Conservation (phyloP, 352 stramenopile genomes). For the Phytophthora ramorum region DNA sequence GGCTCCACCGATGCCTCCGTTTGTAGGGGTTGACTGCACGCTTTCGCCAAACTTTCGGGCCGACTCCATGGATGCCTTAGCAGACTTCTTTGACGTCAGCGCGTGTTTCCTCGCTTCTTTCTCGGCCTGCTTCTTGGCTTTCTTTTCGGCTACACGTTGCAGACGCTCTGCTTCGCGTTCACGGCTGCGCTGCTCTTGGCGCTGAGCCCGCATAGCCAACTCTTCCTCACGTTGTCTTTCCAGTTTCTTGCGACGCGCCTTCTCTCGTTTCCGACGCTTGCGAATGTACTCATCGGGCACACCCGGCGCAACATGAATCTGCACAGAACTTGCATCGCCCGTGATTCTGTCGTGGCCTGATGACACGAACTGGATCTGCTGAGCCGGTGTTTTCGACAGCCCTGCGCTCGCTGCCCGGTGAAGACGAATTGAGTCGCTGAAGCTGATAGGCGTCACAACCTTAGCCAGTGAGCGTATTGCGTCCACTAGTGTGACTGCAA, state of each 20-base stretch:
- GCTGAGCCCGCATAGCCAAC: slow-evolving; percentile 67
- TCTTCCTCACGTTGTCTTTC: slow-evolving; percentile 82
- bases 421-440: slow-evolving; percentile 69
- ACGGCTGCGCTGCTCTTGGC: slow-evolving; percentile 67
- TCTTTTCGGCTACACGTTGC: slow-evolving; percentile 83
- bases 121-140: slow-evolving; percentile 87
- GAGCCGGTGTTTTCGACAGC: slow-evolving; percentile 62
- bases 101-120: slow-evolving; percentile 67
- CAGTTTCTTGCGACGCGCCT: slow-evolving; percentile 75
- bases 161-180: slow-evolving; percentile 79
- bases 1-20: slow-evolving; percentile 62
- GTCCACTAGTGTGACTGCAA: slow-evolving; percentile 86
- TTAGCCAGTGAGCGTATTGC: slow-evolving; percentile 62
- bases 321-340: slow-evolving; percentile 49
- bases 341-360: slow-evolving; percentile 51
- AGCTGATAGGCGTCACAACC: slow-evolving; percentile 73
- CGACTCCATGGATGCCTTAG: slow-evolving; percentile 62
- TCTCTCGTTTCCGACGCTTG: slow-evolving; percentile 86
- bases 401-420: slow-evolving; percentile 49
- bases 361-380: slow-evolving; percentile 74
- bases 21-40: slow-evolving; percentile 41
- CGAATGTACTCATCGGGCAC: slow-evolving; percentile 88
- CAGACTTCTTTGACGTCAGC: slow-evolving; percentile 45
- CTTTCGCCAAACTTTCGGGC: slow-evolving; percentile 84
- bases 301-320: slow-evolving; percentile 66